These are phyloP conservation scores for Epithele typhae DNA, from an alignment of 768 basidiomycete genomes.

Conservation along the genomic window DNA sequence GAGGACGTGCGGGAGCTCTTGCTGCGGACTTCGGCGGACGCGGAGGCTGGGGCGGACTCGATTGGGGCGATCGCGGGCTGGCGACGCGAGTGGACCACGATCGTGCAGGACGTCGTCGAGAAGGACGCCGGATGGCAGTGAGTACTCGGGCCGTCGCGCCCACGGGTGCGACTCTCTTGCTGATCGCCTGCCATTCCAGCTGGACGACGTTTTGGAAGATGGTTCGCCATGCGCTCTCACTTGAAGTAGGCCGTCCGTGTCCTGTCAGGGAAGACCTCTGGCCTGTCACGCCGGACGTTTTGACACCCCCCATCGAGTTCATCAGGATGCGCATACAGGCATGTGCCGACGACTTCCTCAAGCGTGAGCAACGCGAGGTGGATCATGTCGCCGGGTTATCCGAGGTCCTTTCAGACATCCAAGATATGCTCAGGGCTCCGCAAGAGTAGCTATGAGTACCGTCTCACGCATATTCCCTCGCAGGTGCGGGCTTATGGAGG, in stretches of 20 bases:
- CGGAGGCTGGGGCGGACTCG: no score
- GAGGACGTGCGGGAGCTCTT: constrained; percentile 24
- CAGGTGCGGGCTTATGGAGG: no score
- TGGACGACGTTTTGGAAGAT: constrained; percentile 28
- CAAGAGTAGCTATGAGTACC: no score
- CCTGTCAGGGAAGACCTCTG: constrained; percentile 6
- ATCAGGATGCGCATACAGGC: constrained; percentile 7
- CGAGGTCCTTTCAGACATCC: constrained; percentile 1
- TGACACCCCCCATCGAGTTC: constrained; percentile 16
- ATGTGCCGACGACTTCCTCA: constrained; percentile 19
- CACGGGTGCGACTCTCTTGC: background rate
- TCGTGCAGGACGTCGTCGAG: constrained; percentile 27
- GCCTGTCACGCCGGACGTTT: constrained; percentile 10
- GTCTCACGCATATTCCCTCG: no score
- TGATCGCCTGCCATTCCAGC: constrained; percentile 10
- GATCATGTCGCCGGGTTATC: constrained; percentile 1
- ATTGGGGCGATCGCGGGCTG: constrained; percentile 5
- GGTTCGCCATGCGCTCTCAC: constrained; percentile 19
- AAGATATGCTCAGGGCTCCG: background rate
- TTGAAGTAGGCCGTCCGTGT: background rate
- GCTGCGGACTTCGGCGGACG: background rate
- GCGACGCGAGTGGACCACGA: constrained; percentile 19
- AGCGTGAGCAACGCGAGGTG: constrained; percentile 7
- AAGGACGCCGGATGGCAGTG: constrained; percentile 30
- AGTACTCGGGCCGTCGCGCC: constrained; percentile 1